A percentile compares a stretch with the other conserved stretches of the same genome.
These are phyloP conservation scores for Botryotinia convoluta DNA, from an alignment of 2,329 filamentous ascomycete species.

Conservation along the genomic window DNA sequence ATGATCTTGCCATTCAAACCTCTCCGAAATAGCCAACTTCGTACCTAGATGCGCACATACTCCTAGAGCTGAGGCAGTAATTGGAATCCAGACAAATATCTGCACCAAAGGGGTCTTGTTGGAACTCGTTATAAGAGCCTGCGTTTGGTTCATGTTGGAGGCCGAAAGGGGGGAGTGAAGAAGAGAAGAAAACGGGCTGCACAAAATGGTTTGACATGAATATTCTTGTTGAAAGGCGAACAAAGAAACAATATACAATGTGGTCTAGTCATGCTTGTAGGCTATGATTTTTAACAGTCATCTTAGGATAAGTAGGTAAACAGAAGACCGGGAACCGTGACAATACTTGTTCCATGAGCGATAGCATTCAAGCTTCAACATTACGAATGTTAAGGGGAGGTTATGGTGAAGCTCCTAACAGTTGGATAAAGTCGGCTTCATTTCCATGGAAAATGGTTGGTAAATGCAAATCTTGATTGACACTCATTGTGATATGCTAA, in stretches of 20 bases:
- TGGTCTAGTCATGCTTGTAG: background rate
- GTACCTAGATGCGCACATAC: constrained; percentile 1
- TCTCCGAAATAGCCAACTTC: background rate
- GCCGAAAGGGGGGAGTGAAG: background rate
- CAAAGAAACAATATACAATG: background rate
- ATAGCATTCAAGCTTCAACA: background rate
- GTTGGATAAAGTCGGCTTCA: background rate
- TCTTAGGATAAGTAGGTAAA: background rate
- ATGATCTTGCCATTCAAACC: constrained; percentile 1
- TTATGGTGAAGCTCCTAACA: background rate
- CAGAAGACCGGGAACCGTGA: background rate
- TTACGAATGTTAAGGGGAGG: background rate
- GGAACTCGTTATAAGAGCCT: background rate
- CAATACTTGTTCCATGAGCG: background rate
- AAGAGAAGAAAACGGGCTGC: background rate
- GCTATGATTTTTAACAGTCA: background rate
- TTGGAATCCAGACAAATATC: constrained; percentile 10
- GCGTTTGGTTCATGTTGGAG: background rate
- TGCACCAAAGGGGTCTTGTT: constrained; percentile 13
- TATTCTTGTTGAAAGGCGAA: background rate
- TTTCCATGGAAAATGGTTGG: background rate
- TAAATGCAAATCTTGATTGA: background rate
- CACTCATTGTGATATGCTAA: background rate
- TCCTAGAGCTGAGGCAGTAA: background rate
- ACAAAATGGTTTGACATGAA: background rate